phyloP scores from a whole-genome alignment of 805 yeast species.

The Zygosaccharomyces rouxii region DNA sequence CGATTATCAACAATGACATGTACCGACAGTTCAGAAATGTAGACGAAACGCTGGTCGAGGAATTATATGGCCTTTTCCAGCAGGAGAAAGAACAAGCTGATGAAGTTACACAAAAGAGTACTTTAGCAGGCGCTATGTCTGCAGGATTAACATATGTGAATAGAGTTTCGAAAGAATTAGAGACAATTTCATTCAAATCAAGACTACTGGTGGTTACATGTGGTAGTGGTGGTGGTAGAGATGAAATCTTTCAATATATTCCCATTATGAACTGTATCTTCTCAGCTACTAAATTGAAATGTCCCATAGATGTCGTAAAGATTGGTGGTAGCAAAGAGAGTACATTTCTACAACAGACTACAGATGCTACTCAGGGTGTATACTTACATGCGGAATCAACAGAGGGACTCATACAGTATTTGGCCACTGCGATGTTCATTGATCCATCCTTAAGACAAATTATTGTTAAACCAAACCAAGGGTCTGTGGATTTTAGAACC shows the following conservation, averaged over 20 bases:
- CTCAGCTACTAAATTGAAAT: conserved; percentile 88
- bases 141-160: conserved; percentile 78
- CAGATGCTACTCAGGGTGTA: conserved; percentile 91
- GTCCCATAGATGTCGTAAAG: conserved; percentile 88
- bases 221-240: conserved; percentile 57
- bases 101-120: conserved; percentile 40
- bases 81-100: conserved; percentile 27
- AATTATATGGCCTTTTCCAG: conserved; percentile 46
- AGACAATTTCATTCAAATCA: conserved; percentile 48
- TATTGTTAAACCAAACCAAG: conserved; percentile 74
- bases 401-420: conserved; percentile 74
- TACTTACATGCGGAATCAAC: conserved; percentile 67
- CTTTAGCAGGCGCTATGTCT: conserved; percentile 74
- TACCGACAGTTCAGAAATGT: conserved; percentile 79
- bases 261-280: conserved; percentile 94
- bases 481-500: conserved; percentile 88
- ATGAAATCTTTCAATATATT: conserved; percentile 75
- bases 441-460: conserved; percentile 80
- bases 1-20: conserved; percentile 55
- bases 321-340: conserved; percentile 49
- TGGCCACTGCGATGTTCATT: conserved; percentile 75
- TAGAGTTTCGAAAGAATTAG: conserved; percentile 51
- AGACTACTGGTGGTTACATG: conserved; percentile 52
- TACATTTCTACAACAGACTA: conserved; percentile 89
- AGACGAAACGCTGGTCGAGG: conserved; percentile 66